A percentile compares a stretch with the other conserved stretches of the same genome.
phyloP scores from a whole-genome alignment of 1,284 basidiomycete genomes.

The Cystobasidium sp. region DNA sequence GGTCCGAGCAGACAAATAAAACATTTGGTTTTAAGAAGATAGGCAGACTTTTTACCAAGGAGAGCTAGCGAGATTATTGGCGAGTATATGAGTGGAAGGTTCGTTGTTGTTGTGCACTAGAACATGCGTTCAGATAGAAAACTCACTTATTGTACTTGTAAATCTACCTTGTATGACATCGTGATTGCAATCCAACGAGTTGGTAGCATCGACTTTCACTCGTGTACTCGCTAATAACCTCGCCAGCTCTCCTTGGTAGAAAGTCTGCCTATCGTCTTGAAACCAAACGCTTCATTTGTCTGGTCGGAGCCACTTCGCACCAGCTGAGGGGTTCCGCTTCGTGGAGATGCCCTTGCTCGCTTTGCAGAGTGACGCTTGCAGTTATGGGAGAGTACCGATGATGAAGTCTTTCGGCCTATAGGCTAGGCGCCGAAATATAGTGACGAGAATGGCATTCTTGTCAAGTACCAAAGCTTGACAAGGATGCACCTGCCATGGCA shows the following conservation, averaged over 20 bases:
- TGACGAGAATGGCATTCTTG: conserved; percentile 26
- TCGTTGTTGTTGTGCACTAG: neutral
- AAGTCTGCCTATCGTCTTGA: conserved; percentile 42
- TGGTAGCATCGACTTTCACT: neutral
- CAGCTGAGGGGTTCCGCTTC: conserved; percentile 26
- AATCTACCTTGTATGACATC: too few species aligned
- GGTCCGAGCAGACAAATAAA: conserved; percentile 1
- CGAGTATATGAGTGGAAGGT: neutral
- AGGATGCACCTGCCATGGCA: neutral
- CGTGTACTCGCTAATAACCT: neutral
- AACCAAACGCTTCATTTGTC: conserved; percentile 1
- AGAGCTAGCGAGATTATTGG: neutral
- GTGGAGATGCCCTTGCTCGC: neutral
- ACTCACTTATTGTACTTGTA: too few species aligned
- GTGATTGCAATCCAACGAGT: too few species aligned
- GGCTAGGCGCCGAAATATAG: conserved; percentile 43
- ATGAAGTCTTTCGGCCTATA: conserved; percentile 46
- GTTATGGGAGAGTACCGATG: conserved; percentile 45
- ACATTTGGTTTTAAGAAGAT: conserved; percentile 40
- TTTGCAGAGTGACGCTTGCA: too few species aligned
- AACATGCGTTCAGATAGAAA: too few species aligned
- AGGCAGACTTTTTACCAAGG: conserved; percentile 38
- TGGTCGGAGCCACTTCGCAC: conserved; percentile 5
- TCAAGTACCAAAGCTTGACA: conserved; percentile 1
- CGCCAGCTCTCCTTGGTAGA: conserved; percentile 18